phyloP scores from a whole-genome alignment of 139 green algal species.

The Tetraselmis chui region DNA sequence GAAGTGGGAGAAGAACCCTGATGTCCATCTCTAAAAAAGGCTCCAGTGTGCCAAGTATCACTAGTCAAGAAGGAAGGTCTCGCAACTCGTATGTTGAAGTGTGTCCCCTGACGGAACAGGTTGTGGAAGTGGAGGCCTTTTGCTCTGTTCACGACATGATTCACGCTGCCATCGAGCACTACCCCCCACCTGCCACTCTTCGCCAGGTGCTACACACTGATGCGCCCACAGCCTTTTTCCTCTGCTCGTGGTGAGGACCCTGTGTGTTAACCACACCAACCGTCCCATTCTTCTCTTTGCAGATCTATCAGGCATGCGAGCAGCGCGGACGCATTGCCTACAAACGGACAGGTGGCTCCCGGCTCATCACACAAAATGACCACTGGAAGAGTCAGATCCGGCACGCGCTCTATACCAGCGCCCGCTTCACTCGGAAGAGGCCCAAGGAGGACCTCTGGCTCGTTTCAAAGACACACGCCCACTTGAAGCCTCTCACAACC shows the following conservation, averaged over 20 bases:
- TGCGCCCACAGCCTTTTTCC: background rate
- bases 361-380: slow-evolving; percentile 56
- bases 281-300: background rate
- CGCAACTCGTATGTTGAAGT: background rate
- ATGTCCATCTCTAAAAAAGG: no score
- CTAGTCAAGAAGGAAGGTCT: no score
- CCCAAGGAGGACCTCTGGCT: background rate
- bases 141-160: slow-evolving; percentile 50
- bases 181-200: slow-evolving; percentile 27
- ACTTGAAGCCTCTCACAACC: background rate
- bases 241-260: background rate
- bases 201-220: slow-evolving; percentile 24
- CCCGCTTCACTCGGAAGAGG: slow-evolving; percentile 44
- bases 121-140: slow-evolving; percentile 44
- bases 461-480: background rate
- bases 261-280: background rate
- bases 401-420: slow-evolving; percentile 52
- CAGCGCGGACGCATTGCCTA: slow-evolving; percentile 45
- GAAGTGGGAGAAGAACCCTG: no score
- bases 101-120: slow-evolving; percentile 3
- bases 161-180: slow-evolving; percentile 38
- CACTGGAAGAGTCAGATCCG: slow-evolving; percentile 62
- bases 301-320: slow-evolving; percentile 49
- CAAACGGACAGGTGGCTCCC: slow-evolving; percentile 41
- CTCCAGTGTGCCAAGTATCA: no score